Conservation (phyloP, 495 filamentous ascomycete genomes). For the Xylaria curta region DNA sequence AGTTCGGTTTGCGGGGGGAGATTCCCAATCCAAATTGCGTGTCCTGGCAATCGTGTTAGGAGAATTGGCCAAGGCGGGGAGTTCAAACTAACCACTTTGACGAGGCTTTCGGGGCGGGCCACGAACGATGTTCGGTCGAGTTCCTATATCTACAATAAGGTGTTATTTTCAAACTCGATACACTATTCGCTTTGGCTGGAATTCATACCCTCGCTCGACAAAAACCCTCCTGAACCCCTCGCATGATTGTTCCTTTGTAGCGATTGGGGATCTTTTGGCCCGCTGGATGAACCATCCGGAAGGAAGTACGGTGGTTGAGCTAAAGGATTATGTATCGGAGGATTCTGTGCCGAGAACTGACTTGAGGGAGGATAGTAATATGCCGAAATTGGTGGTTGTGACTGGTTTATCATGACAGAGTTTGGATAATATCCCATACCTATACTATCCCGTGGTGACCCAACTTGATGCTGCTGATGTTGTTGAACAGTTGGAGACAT, state of each 20-base stretch:
- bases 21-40: conserved; percentile 97
- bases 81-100: conserved; percentile 60
- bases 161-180: conserved; percentile 28
- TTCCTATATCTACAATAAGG: conserved; percentile 36
- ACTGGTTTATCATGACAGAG: conserved; percentile 46
- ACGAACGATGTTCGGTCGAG: conserved; percentile 64
- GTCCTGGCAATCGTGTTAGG: conserved; percentile 56
- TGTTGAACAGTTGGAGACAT: conserved; percentile 37
- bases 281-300: conserved; percentile 32
- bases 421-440: conserved; percentile 47
- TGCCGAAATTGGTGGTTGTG: conserved; percentile 36
- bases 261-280: conserved; percentile 25
- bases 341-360: conserved; percentile 40
- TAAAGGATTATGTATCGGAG: conserved; percentile 40
- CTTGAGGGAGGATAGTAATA: conserved; percentile 49
- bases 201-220: conserved; percentile 20
- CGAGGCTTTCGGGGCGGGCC: conserved; percentile 93
- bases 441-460: conserved; percentile 39
- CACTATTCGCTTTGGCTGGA: neutral
- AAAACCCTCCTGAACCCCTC: conserved; percentile 9
- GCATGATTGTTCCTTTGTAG: conserved; percentile 28
- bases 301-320: conserved; percentile 41
- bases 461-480: conserved; percentile 41
- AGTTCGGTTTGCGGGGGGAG: conserved; percentile 82
- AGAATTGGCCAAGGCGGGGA: neutral